These are phyloP conservation scores for Globisporangium ultimum DNA, from an alignment of 352 stramenopile species.

Conservation along the genomic window DNA sequence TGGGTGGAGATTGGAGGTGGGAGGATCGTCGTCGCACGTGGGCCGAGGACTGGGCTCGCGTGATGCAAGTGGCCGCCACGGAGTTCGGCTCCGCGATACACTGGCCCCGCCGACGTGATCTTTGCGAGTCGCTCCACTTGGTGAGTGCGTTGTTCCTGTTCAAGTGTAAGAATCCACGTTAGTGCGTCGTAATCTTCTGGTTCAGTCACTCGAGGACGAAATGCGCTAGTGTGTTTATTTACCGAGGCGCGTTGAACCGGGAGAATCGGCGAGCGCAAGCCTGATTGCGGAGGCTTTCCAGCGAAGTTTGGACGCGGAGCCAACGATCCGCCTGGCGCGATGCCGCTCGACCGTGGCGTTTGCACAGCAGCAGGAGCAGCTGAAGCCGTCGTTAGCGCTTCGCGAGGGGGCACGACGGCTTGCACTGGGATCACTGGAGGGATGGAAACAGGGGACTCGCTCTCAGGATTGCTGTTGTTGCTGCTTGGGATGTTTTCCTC, in stretches of 20 bases:
- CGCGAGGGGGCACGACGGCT: neutral
- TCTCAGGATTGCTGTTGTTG: conserved; percentile 2
- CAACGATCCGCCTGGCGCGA: conserved; percentile 14
- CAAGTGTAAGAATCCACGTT: neutral
- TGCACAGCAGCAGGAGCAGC: neutral
- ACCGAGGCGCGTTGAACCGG: conserved; percentile 32
- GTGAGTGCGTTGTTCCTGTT: conserved; percentile 13
- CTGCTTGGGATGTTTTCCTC: conserved; percentile 1
- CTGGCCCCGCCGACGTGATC: conserved; percentile 45
- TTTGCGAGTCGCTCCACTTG: conserved; percentile 56
- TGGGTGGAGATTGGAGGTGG: conserved; percentile 14
- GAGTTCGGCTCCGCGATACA: conserved; percentile 26
- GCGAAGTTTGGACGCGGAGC: conserved; percentile 10
- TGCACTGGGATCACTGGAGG: conserved; percentile 4
- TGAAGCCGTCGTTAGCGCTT: neutral
- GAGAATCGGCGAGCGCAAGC: conserved; percentile 33
- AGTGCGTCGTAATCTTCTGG: neutral
- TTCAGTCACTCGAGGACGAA: neutral
- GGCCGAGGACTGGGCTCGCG: conserved; percentile 49
- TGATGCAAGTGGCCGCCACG: conserved; percentile 17
- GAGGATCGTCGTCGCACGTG: conserved; percentile 26
- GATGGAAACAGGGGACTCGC: neutral
- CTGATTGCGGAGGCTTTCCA: conserved; percentile 1
- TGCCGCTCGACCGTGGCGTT: conserved; percentile 4
- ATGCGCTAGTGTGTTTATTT: neutral